A percentile compares a stretch with the other conserved stretches of the same genome.
Conservation (phyloP, 2,329 filamentous ascomycete species). For the Ceratocystis ficicola region DNA sequence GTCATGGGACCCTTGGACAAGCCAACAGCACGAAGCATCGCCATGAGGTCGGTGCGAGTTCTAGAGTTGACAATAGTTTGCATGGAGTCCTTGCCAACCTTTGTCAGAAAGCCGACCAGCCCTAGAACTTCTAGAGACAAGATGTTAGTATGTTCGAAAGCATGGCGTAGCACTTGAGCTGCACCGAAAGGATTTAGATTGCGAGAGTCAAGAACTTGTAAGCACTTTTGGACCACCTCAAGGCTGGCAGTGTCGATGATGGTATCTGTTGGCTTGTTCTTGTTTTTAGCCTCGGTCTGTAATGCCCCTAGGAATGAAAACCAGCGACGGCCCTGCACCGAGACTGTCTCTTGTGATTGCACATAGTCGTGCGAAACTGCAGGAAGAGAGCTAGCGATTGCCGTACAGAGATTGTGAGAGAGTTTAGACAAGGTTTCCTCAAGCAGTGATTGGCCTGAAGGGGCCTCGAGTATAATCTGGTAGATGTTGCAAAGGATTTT, state of each 20-base stretch:
- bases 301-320: conserved; percentile 33
- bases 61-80: conserved; percentile 46
- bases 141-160: conserved; percentile 17
- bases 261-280: conserved; percentile 26
- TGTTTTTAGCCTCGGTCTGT: conserved; percentile 25
- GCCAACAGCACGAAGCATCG: conserved; percentile 47
- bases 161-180: conserved; percentile 33
- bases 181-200: conserved; percentile 48
- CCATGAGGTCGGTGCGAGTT: conserved; percentile 54
- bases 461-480: conserved; percentile 1
- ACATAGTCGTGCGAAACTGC: conserved; percentile 69
- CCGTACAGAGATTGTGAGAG: conserved; percentile 47
- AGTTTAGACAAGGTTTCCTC: conserved; percentile 27
- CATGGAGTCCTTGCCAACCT: conserved; percentile 23
- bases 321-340: conserved; percentile 55
- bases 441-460: neutral
- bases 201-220: conserved; percentile 36
- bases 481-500: conserved; percentile 18
- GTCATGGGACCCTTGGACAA: conserved; percentile 28
- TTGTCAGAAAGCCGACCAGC: conserved; percentile 17
- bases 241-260: conserved; percentile 28
- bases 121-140: conserved; percentile 12
- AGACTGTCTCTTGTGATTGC: conserved; percentile 57
- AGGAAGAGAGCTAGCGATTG: conserved; percentile 62
- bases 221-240: conserved; percentile 25